These are phyloP conservation scores for Epichloe brachyelytri DNA, from an alignment of 2,329 filamentous ascomycete species.

Conservation along the genomic window DNA sequence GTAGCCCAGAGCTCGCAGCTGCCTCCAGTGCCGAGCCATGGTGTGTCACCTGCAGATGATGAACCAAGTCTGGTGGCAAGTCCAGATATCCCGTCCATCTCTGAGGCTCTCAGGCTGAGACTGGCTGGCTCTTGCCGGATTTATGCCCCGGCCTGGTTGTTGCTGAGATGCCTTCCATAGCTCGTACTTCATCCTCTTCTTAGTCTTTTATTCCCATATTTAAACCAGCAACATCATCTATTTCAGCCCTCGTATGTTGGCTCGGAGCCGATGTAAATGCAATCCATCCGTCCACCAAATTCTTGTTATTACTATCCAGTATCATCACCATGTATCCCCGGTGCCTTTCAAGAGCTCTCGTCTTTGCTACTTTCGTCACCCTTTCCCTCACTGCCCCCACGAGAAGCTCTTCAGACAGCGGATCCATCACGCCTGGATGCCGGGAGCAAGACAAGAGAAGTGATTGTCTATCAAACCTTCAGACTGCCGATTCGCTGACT, in stretches of 20 bases:
- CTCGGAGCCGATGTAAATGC: neutral
- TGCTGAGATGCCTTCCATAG: too few relatives aligned
- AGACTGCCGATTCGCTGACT: neutral
- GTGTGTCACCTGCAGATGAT: too few relatives aligned
- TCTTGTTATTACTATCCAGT: neutral
- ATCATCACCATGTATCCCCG: neutral
- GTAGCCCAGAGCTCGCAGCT: too few relatives aligned
- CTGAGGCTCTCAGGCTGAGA: too few relatives aligned
- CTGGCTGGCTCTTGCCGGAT: too few relatives aligned
- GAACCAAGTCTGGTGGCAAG: too few relatives aligned
- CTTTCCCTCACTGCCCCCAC: neutral
- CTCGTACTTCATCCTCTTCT: neutral
- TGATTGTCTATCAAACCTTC: neutral
- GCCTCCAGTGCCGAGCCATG: too few relatives aligned
- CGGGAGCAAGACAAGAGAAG: neutral
- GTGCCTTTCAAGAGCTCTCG: neutral
- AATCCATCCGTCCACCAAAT: neutral
- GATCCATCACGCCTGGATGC: too few relatives aligned
- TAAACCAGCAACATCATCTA: too few relatives aligned
- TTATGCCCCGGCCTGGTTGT: too few relatives aligned
- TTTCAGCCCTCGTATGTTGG: too few relatives aligned
- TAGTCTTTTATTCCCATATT: neutral
- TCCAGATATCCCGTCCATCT: too few relatives aligned
- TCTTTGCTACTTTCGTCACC: neutral
- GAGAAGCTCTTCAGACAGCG: constrained; percentile 13